Base-by-base conservation (phyloP, 352 stramenopile species). In the Phytophthora aleatoria region DNA sequence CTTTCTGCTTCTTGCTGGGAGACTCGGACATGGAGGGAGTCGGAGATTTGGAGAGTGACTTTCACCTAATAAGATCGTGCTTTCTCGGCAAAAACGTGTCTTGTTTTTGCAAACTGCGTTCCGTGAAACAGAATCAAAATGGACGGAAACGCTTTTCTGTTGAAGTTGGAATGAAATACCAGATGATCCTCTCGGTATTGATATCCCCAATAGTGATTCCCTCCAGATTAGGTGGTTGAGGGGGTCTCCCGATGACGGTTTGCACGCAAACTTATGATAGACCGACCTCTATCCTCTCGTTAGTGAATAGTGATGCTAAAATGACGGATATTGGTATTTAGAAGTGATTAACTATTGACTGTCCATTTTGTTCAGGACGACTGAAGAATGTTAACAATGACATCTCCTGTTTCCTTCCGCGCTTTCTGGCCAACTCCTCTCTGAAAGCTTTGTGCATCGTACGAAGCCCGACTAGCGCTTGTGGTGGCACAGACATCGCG, bases 1-100 rank as follows among this genome's bases (percentile, higher is more conserved):
- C 56, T 36, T 64, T 71, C 41, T 64, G 61, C 55, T 60, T 64
- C 52, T 69, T 73, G 15, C 35, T 72, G 6, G 42, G 51, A 45
- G 39, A 45, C 39, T 45, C 39, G 39, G 39, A 11, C 39, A 45
- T 45, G 13, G 39, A 20, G 35, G 35, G 35, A 41, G n/a, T 41
- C 28, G 28, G 28, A 33, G 28, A 4, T 33, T 33, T 36, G 31
- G 31, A 20, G 20, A 20, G 20, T 20, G 20, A 20, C 20, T 20
- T 20, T 20, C 20, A 20, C 20, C 20, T 20, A 0, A 20, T 20
- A 20, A 20, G 20, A 20, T 20, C 20, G 20, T 20, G 20, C 20
- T 20, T 20, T 20, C 20, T 20, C 20, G 20, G 20, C 20, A 20
- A 20, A 20, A 20, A 20, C 20, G 20, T 20, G 20, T 20, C 16